Conservation (phyloP, 2,329 filamentous ascomycete species). For the Fusarium caatingaense region DNA sequence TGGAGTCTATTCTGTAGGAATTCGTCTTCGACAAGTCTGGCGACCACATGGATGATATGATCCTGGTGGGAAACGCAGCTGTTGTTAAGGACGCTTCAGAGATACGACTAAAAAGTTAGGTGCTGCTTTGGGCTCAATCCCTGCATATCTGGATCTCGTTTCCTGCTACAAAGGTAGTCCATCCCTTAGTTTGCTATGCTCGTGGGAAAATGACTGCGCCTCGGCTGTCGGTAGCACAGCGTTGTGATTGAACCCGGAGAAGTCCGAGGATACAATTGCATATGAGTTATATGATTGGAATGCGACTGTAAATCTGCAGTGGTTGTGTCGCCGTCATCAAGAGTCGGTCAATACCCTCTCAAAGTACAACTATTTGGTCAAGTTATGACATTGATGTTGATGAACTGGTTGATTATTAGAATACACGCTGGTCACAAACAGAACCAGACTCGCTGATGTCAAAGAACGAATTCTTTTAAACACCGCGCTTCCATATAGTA, state of each 20-base stretch:
- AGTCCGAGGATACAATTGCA: background rate
- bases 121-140: background rate
- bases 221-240: background rate
- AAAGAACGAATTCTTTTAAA: background rate
- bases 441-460: background rate
- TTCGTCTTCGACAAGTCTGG: slow-evolving; percentile 18
- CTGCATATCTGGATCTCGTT: background rate
- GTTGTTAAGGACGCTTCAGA: background rate
- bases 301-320: background rate
- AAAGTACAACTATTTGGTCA: background rate
- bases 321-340: background rate
- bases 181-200: background rate
- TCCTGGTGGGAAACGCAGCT: background rate
- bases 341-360: background rate
- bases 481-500: slow-evolving; percentile 16
- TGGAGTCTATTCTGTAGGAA: slow-evolving; percentile 5
- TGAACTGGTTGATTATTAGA: background rate
- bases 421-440: background rate
- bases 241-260: background rate
- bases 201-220: background rate
- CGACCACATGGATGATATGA: background rate
- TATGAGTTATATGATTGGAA: background rate
- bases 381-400: background rate
- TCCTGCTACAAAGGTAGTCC: background rate
- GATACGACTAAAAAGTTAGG: too few relatives aligned